These are phyloP conservation scores for Neonectria coccinea DNA, from an alignment of 2,329 filamentous ascomycete species.

Conservation along the genomic window DNA sequence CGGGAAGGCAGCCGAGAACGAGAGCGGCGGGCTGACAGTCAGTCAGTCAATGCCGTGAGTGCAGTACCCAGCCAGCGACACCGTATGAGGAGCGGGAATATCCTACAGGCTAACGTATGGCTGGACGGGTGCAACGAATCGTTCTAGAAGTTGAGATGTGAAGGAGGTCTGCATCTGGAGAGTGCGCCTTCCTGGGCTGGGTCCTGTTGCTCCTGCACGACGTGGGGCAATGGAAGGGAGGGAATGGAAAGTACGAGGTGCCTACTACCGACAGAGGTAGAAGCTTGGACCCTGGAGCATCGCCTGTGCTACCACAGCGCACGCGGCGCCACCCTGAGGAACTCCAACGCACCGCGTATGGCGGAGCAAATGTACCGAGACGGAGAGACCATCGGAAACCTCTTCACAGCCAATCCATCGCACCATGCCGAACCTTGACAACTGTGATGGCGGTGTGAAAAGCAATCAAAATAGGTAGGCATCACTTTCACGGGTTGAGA, in stretches of 20 bases:
- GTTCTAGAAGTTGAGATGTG: conserved; percentile 37
- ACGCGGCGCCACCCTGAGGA: conserved; percentile 11
- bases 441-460: conserved; percentile 10
- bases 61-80: conserved; percentile 20
- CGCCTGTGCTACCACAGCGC: conserved; percentile 33
- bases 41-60: conserved; percentile 8
- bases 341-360: background rate
- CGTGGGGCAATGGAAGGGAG: conserved; percentile 35
- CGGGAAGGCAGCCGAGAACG: conserved; percentile 25
- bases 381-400: background rate
- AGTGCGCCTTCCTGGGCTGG: background rate
- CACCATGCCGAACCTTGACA: conserved; percentile 33
- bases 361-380: background rate
- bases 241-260: background rate
- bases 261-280: conserved; percentile 5
- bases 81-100: conserved; percentile 25
- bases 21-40: conserved; percentile 14
- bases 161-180: conserved; percentile 23
- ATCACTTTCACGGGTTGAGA: background rate
- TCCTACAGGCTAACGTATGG: conserved; percentile 1
- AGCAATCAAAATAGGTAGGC: background rate
- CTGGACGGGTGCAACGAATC: conserved; percentile 29
- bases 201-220: conserved; percentile 17
- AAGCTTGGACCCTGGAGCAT: conserved; percentile 39
- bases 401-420: conserved; percentile 10